Percentiles rank a stretch among this genome's conserved stretches.
phyloP scores from a whole-genome alignment of 768 basidiomycete species.

The Leccinum subgranulosum region DNA sequence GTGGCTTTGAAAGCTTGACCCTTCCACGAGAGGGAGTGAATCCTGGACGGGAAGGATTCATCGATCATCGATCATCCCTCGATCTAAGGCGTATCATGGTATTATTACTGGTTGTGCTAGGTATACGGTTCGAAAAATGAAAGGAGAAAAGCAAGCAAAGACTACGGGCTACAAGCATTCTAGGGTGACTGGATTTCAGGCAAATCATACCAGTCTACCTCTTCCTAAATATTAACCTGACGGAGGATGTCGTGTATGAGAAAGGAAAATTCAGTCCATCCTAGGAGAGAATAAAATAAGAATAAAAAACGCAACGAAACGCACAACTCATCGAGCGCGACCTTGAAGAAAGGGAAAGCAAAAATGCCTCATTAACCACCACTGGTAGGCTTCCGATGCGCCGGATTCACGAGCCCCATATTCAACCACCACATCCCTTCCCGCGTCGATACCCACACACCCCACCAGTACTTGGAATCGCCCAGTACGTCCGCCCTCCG shows the following conservation, averaged over 20 bases:
- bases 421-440: conserved; percentile 45
- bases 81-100: neutral
- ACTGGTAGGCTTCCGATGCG: conserved; percentile 5
- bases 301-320: neutral
- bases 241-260: neutral
- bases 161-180: neutral
- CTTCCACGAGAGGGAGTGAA: too few species aligned
- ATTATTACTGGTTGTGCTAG: neutral
- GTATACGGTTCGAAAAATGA: neutral
- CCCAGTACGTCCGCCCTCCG: conserved; percentile 52
- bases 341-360: neutral
- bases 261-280: neutral
- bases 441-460: conserved; percentile 29
- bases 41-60: too few species aligned
- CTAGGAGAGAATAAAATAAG: neutral
- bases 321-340: neutral
- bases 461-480: conserved; percentile 43
- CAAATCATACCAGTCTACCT: neutral
- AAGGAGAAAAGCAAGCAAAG: neutral
- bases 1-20: too few species aligned
- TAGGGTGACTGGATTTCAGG: neutral
- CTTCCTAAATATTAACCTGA: neutral
- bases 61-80: too few species aligned
- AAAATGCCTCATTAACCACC: neutral
- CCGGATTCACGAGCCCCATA: conserved; percentile 38